A percentile compares a stretch with the other conserved stretches of the same genome.
Conservation (phyloP, 331 rosid genomes). For the Spiraea crenata region DNA sequence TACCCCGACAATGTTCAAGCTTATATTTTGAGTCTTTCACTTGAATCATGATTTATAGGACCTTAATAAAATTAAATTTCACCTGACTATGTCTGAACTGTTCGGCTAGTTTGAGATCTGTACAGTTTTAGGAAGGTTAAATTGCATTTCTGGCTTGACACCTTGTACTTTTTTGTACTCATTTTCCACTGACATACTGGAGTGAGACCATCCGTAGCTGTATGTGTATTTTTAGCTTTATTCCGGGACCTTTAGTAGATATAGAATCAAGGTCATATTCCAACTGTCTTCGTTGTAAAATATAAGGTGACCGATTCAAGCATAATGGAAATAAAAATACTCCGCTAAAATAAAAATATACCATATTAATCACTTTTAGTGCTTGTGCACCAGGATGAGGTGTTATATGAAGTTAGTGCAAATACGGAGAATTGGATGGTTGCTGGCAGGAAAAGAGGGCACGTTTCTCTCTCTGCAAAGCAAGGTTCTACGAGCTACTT, state of each 20-base stretch:
- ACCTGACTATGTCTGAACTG: background rate
- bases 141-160: background rate
- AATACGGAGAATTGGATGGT: slow-evolving; percentile 92
- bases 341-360: background rate
- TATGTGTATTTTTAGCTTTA: background rate
- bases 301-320: slow-evolving; percentile 7
- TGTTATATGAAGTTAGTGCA: slow-evolving; percentile 80
- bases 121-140: background rate
- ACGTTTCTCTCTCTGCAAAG: slow-evolving; percentile 61
- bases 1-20: background rate
- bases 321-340: background rate
- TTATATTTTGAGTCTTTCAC: background rate
- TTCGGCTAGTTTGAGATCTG: background rate
- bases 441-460: slow-evolving; percentile 98
- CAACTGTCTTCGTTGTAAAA: background rate
- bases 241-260: background rate
- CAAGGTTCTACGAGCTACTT: slow-evolving; percentile 55
- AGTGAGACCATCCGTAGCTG: background rate
- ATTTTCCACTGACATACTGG: background rate
- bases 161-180: background rate
- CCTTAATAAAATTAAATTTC: background rate
- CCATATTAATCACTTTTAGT: slow-evolving; percentile 3
- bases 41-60: too few species aligned
- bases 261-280: slow-evolving; percentile 7
- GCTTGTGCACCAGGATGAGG: slow-evolving; percentile 60